Conservation (phyloP, 371 early-diverging fungal genomes). For the Apophysomyces trapeziformis region DNA sequence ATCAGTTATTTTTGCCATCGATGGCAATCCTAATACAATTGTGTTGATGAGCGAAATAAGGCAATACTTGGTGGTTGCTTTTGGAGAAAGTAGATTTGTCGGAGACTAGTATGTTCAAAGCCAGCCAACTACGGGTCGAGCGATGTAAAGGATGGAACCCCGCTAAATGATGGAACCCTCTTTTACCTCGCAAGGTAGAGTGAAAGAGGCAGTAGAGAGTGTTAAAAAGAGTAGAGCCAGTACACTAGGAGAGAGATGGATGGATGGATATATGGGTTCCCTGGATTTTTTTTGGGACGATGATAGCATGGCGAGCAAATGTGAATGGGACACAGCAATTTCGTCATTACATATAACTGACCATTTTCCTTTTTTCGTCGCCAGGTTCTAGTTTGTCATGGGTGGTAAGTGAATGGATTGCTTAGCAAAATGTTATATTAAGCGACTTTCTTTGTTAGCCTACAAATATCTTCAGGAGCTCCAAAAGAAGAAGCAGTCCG, state of each 20-base stretch:
- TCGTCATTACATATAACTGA: neutral
- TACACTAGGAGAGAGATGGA: neutral
- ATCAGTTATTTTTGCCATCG: no score
- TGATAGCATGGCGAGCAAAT: neutral
- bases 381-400: conserved; percentile 17
- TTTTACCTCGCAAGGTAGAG: conserved; percentile 18
- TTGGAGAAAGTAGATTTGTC: conserved; percentile 1
- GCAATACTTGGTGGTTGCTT: neutral
- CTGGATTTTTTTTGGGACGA: neutral
- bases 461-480: conserved; percentile 98
- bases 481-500: conserved; percentile 98
- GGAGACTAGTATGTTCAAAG: conserved; percentile 8
- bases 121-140: conserved; percentile 5
- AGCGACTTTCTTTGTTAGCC: conserved; percentile 47
- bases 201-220: neutral
- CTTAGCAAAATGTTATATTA: neutral
- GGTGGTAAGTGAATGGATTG: conserved; percentile 12
- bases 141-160: conserved; percentile 1
- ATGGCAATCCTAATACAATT: neutral
- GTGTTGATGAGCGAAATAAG: neutral
- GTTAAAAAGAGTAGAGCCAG: neutral
- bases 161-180: conserved; percentile 11
- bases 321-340: neutral
- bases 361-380: neutral
- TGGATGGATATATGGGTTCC: conserved; percentile 12